Conservation (phyloP, 371 early-diverging fungal genomes). For the Sporodiniella umbellata region DNA sequence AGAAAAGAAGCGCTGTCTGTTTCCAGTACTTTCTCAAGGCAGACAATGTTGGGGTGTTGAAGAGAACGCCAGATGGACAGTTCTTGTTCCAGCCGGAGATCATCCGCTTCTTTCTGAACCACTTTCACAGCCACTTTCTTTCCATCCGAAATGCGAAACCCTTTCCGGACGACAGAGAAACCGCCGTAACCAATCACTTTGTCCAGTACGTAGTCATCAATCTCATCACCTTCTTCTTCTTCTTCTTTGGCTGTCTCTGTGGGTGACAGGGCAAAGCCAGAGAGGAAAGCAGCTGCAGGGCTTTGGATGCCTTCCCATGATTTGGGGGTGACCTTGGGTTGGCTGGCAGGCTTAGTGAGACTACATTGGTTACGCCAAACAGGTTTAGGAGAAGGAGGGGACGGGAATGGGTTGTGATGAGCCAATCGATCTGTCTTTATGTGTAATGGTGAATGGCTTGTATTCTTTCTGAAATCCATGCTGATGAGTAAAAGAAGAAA, state of each 20-base stretch:
- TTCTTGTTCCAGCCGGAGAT: slow-evolving; percentile 44
- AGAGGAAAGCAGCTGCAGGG: slow-evolving; percentile 58
- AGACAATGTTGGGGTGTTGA: slow-evolving; percentile 63
- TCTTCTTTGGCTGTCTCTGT: slow-evolving; percentile 7
- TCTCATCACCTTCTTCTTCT: slow-evolving; percentile 62
- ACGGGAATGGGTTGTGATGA: slow-evolving; percentile 13
- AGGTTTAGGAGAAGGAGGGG: slow-evolving; percentile 23
- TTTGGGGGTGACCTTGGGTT: slow-evolving; percentile 28
- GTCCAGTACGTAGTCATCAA: slow-evolving; percentile 61
- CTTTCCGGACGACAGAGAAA: slow-evolving; percentile 63
- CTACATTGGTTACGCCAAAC: slow-evolving; percentile 19
- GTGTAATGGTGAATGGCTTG: slow-evolving; percentile 3
- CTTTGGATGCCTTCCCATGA: slow-evolving; percentile 49
- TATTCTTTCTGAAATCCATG: too few species aligned
- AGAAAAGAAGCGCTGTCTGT: slow-evolving; percentile 61
- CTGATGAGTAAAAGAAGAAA: neutral
- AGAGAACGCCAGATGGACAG: slow-evolving; percentile 64
- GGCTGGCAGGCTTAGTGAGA: slow-evolving; percentile 8
- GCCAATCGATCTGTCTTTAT: slow-evolving; percentile 22
- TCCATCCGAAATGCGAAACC: slow-evolving; percentile 30
- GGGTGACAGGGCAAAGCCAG: slow-evolving; percentile 38
- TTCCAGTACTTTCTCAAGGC: slow-evolving; percentile 61
- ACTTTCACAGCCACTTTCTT: slow-evolving; percentile 52
- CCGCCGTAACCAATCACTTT: slow-evolving; percentile 59
- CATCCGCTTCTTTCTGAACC: slow-evolving; percentile 23